Conservation (phyloP, 2,329 filamentous ascomycete species). For the Phyllosticta citriasiana region DNA sequence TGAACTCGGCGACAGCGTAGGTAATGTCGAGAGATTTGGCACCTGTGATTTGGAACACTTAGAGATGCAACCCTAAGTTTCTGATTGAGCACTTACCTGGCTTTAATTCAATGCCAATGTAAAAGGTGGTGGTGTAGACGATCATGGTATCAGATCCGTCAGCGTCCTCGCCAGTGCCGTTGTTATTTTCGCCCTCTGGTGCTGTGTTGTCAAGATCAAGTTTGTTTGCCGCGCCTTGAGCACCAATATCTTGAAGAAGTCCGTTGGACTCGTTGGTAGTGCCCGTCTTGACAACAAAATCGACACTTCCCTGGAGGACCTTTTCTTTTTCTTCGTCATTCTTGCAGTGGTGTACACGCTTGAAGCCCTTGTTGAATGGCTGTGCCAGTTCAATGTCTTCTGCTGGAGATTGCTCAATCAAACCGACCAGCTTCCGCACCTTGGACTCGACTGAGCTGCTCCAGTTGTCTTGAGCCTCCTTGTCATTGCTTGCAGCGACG, state of each 20-base stretch:
- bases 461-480: slow-evolving; percentile 79
- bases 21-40: slow-evolving; percentile 68
- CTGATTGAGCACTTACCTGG: slow-evolving; percentile 48
- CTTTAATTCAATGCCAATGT: slow-evolving; percentile 76
- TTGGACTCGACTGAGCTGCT: slow-evolving; percentile 91
- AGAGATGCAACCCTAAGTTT: slow-evolving; percentile 21
- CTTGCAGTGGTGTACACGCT: slow-evolving; percentile 64
- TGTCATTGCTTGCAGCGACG: slow-evolving; percentile 69
- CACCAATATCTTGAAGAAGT: slow-evolving; percentile 39
- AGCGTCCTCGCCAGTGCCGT: slow-evolving; percentile 29
- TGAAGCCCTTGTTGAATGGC: slow-evolving; percentile 87
- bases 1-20: slow-evolving; percentile 77
- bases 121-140: slow-evolving; percentile 85
- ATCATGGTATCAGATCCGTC: slow-evolving; percentile 36
- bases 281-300: slow-evolving; percentile 44
- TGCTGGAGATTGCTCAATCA: slow-evolving; percentile 68
- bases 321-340: slow-evolving; percentile 52
- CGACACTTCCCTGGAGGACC: slow-evolving; percentile 51
- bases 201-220: slow-evolving; percentile 23
- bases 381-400: slow-evolving; percentile 66
- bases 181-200: slow-evolving; percentile 29
- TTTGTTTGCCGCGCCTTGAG: slow-evolving; percentile 32
- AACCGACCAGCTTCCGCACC: slow-evolving; percentile 72
- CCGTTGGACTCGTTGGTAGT: slow-evolving; percentile 37
- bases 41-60: slow-evolving; percentile 34